phyloP scores from a whole-genome alignment of 2,329 filamentous ascomycete genomes.

The Botryotinia calthae region DNA sequence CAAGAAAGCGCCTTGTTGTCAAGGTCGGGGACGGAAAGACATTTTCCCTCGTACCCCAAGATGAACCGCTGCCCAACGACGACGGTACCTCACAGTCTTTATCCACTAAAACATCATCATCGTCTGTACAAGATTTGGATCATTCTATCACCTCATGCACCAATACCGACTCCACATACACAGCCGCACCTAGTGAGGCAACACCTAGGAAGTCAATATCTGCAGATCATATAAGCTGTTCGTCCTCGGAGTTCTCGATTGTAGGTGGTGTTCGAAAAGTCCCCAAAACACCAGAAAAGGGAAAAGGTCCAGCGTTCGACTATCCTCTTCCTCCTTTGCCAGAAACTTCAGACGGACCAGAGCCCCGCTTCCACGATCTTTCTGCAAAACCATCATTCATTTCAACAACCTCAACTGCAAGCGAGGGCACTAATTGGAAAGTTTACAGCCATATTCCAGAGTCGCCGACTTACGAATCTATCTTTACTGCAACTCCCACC shows the following conservation, averaged over 20 bases:
- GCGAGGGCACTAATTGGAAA: slow-evolving; percentile 40
- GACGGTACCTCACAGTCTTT: slow-evolving; percentile 24
- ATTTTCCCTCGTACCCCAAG: slow-evolving; percentile 35
- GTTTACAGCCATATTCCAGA: slow-evolving; percentile 31
- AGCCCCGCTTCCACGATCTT: slow-evolving; percentile 33
- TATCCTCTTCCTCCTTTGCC: slow-evolving; percentile 33
- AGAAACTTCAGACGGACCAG: slow-evolving; percentile 29
- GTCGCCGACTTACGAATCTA: slow-evolving; percentile 26
- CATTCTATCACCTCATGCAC: slow-evolving; percentile 37
- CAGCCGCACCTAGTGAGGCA: slow-evolving; percentile 31
- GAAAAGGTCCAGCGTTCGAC: slow-evolving; percentile 29
- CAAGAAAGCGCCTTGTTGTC: slow-evolving; percentile 36
- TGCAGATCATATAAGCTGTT: slow-evolving; percentile 36
- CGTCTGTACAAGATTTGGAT: slow-evolving; percentile 31
- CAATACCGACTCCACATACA: slow-evolving; percentile 23
- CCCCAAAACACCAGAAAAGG: slow-evolving; percentile 39
- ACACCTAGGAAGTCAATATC: slow-evolving; percentile 31
- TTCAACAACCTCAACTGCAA: slow-evolving; percentile 36
- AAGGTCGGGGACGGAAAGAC: slow-evolving; percentile 35
- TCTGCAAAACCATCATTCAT: slow-evolving; percentile 38
- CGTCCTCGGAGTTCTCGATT: slow-evolving; percentile 38
- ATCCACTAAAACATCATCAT: slow-evolving; percentile 31
- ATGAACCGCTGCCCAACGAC: slow-evolving; percentile 28
- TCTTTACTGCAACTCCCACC: slow-evolving; percentile 23
- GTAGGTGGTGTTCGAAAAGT: slow-evolving; percentile 40